These are phyloP conservation scores for Trichoderma asperelloides DNA, from an alignment of 495 filamentous ascomycete genomes.

Conservation along the genomic window DNA sequence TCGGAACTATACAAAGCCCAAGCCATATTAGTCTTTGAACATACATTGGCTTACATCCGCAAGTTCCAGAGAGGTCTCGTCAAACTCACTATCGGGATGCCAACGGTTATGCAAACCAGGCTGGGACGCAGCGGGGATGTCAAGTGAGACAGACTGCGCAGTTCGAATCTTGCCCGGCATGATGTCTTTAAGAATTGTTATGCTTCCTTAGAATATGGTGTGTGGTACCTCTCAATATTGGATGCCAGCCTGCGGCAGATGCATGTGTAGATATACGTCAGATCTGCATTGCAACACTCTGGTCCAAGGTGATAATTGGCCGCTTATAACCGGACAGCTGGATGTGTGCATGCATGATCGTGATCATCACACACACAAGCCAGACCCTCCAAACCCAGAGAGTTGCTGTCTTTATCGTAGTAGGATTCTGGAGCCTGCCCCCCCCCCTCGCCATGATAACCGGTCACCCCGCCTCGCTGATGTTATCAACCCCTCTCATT, in stretches of 20 bases:
- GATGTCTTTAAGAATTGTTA: not conserved
- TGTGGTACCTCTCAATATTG: not conserved
- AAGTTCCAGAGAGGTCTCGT: not conserved
- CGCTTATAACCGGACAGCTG: not conserved
- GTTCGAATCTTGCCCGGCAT: conserved; percentile 47
- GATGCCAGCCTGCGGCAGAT: not conserved
- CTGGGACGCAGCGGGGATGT: conserved; percentile 71
- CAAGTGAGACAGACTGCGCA: conserved; percentile 65
- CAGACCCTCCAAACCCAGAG: not conserved
- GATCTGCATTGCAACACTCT: not conserved
- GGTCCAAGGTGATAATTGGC: not conserved
- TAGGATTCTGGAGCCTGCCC: not conserved
- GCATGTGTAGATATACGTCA: not conserved
- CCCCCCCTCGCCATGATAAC: not conserved
- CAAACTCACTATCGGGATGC: conserved; percentile 74
- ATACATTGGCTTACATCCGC: not conserved
- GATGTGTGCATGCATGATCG: not conserved
- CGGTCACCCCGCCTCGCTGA: not conserved
- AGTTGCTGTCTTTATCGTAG: not conserved
- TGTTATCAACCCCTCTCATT: not conserved
- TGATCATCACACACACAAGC: not conserved
- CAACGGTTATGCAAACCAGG: conserved; percentile 78
- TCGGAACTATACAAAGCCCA: conserved; percentile 53
- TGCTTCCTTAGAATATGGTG: not conserved
- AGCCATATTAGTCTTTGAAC: conserved; percentile 5